phyloP scores from a whole-genome alignment of 2,329 filamentous ascomycete genomes.

The Aureobasidium lini region DNA sequence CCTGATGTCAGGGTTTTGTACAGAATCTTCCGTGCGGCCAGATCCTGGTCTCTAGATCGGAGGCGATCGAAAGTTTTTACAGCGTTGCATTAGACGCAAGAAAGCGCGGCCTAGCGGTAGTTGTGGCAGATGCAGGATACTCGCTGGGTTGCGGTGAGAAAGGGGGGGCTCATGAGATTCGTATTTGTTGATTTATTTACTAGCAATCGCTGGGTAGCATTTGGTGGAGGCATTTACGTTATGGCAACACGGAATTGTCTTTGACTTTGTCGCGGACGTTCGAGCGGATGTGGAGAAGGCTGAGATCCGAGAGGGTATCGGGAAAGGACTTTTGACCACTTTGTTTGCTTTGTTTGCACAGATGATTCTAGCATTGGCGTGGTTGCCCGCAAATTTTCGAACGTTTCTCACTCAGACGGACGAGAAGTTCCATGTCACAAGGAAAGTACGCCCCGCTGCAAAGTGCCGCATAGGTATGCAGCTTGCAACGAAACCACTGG shows the following conservation, averaged over 20 bases:
- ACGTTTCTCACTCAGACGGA: too few species aligned
- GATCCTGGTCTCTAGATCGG: slow-evolving; percentile 8
- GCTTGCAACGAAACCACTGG: neutral
- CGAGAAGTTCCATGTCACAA: too few species aligned
- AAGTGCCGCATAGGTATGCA: too few species aligned
- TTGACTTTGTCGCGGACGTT: neutral
- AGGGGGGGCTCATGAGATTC: neutral
- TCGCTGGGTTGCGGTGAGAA: neutral
- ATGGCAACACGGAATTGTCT: neutral
- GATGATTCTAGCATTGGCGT: too few species aligned
- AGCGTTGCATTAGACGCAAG: neutral
- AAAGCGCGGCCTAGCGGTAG: slow-evolving; percentile 5
- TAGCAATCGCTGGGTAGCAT: neutral
- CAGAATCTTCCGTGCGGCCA: slow-evolving; percentile 7
- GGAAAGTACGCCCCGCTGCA: too few species aligned
- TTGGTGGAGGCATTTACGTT: neutral
- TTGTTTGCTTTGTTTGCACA: neutral
- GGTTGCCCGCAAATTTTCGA: too few species aligned
- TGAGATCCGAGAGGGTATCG: neutral
- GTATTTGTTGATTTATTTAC: slow-evolving; percentile 9
- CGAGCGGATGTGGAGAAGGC: neutral
- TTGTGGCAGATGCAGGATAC: neutral
- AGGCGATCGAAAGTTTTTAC: slow-evolving; percentile 2
- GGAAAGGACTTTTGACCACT: slow-evolving; percentile 10
- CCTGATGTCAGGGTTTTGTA: slow-evolving; percentile 11